phyloP scores from a whole-genome alignment of 768 basidiomycete species.

The Pleurotus platypus region DNA sequence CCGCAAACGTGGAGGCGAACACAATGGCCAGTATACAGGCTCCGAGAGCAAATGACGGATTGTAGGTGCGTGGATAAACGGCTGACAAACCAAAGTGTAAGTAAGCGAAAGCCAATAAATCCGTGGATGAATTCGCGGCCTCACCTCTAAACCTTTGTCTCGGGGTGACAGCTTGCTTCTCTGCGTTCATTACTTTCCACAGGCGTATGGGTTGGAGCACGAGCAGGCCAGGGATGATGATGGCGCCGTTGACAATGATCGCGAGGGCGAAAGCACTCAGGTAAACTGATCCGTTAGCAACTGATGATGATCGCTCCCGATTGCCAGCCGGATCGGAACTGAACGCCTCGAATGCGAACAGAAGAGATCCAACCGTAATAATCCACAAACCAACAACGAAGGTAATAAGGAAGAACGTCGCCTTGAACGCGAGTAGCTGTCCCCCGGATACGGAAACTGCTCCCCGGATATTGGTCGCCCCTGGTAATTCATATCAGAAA shows the following conservation, averaged over 20 bases:
- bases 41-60: conserved; percentile 63
- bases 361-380: conserved; percentile 59
- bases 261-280: conserved; percentile 59
- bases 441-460: conserved; percentile 61
- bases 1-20: conserved; percentile 68
- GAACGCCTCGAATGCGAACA: conserved; percentile 66
- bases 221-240: conserved; percentile 68
- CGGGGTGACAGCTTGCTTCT: conserved; percentile 65
- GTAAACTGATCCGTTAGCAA: conserved; percentile 72
- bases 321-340: conserved; percentile 20
- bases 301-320: conserved; percentile 32
- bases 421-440: conserved; percentile 59
- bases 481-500: conserved; percentile 27
- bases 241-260: conserved; percentile 59
- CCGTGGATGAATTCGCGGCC: conserved; percentile 17
- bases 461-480: conserved; percentile 49
- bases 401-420: conserved; percentile 57
- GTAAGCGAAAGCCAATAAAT: conserved; percentile 5
- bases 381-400: conserved; percentile 58
- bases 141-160: conserved; percentile 75
- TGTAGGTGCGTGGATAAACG: conserved; percentile 68
- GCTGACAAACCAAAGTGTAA: conserved; percentile 31
- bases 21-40: conserved; percentile 66
- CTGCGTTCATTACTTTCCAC: conserved; percentile 51
- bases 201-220: conserved; percentile 69